Evolutionary conservation across 75 land plant species (phyloP), one percentile per base, ranked within the genome.

Genomic region (Picea sitchensis): DNA sequence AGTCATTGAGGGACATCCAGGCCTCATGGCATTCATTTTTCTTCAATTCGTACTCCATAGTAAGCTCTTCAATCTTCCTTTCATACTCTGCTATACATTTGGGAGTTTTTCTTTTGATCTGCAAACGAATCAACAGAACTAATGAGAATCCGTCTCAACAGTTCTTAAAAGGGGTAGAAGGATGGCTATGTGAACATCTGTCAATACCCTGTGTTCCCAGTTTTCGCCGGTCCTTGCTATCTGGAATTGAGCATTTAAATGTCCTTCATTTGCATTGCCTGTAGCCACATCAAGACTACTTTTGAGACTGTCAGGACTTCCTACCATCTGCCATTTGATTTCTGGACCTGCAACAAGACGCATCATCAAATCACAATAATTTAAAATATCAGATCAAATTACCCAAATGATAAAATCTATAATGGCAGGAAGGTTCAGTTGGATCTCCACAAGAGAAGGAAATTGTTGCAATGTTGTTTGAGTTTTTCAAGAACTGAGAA

Each of bases 11-110:
- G 20, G 92, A 88, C 88, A 89, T 88, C 99, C 99, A 96, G n/a
- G 99, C 98, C 67, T 93, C 86, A 82, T 90, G 86, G 80, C 98
- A 95, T 61, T 96, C 99, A 77, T 94, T 88, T 51, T 84, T 80
- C 83, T 89, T 89, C 7, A 23, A 79, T 73, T 84, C 82, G 73
- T 68, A 80, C 71, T 84, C 80, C n/a, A 41, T 51, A 38, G 57
- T 83, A 54, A 95, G 82, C 68, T 91, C 98, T 69, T 89, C 73
- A 75, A 93, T 88, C 79, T 86, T 95, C 83, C 85, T 85, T 74
- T 95, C 96, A 82, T 88, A 90, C 76, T 92, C 91, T 0, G 69
- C 78, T 23, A 77, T 64, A 58, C 73, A 80, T 76, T 79, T 87
- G 44, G 65, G 76, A 57, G 81, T 81, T 80, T 77, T 80, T 23